Percentiles rank a stretch among this genome's conserved stretches.
phyloP scores from a whole-genome alignment of 1,284 basidiomycete genomes.

The Amylostereum areolatum region DNA sequence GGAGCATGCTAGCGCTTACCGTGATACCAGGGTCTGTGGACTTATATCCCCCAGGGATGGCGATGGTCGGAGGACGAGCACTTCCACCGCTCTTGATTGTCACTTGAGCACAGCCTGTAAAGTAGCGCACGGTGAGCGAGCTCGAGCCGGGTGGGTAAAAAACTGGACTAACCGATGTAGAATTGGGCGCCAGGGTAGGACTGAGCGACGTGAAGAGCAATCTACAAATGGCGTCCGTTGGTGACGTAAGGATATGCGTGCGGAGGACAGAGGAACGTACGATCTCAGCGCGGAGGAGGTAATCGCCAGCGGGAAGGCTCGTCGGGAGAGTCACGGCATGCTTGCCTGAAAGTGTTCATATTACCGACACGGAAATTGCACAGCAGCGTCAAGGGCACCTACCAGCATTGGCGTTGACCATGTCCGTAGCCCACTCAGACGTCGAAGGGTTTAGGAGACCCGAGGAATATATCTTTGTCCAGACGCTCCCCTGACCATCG shows the following conservation, averaged over 20 bases:
- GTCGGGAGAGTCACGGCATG: conserved; percentile 39
- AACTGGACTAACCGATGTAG: conserved; percentile 11
- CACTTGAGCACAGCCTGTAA: conserved; percentile 33
- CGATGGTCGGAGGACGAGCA: conserved; percentile 38
- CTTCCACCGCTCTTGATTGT: conserved; percentile 37
- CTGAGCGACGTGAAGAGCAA: conserved; percentile 34
- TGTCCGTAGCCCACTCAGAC: conserved; percentile 40
- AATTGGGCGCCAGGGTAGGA: conserved; percentile 14
- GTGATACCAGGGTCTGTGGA: conserved; percentile 41
- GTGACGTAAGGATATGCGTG: too few relatives aligned
- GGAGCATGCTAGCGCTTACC: conserved; percentile 16
- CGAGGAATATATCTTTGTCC: conserved; percentile 48
- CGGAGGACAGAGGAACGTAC: conserved; percentile 18
- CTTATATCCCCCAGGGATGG: conserved; percentile 41
- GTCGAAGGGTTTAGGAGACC: conserved; percentile 33
- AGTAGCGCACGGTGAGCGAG: too few relatives aligned
- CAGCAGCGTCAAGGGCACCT: background rate
- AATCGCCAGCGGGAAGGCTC: conserved; percentile 42
- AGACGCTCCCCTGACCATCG: conserved; percentile 42
- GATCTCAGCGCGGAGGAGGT: conserved; percentile 44
- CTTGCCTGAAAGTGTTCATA: conserved; percentile 25
- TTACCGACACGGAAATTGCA: background rate
- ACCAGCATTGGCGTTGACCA: conserved; percentile 39
- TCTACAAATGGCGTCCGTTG: too few relatives aligned
- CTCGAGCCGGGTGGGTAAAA: too few relatives aligned